Conservation (phyloP, 768 basidiomycete genomes). For the Neoboletus brunneissimus region DNA sequence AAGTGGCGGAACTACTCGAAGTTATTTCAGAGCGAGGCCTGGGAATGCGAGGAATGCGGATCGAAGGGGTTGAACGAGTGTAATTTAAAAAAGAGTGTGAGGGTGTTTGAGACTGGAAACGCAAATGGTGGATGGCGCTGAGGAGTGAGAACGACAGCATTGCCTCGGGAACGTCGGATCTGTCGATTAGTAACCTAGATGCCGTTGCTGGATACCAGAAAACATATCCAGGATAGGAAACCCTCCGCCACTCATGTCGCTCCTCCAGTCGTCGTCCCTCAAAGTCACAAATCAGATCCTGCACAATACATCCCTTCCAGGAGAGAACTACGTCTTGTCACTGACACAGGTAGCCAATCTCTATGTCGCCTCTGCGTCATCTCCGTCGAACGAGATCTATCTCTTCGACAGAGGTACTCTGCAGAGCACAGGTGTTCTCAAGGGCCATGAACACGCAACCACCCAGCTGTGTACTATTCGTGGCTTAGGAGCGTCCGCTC, state of each 20-base stretch:
- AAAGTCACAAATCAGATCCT: conserved; percentile 21
- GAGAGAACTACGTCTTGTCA: conserved; percentile 58
- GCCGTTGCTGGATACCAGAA: conserved; percentile 1
- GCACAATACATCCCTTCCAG: conserved; percentile 35
- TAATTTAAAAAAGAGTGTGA: conserved; percentile 29
- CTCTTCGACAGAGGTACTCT: conserved; percentile 62
- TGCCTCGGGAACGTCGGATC: conserved; percentile 8
- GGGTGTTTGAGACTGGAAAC: not conserved
- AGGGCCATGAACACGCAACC: conserved; percentile 57
- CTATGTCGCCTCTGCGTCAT: conserved; percentile 61
- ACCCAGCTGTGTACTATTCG: conserved; percentile 51
- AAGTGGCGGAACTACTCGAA: not conserved
- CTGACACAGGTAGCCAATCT: conserved; percentile 49
- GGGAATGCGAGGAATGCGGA: not conserved
- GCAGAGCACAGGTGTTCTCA: conserved; percentile 42
- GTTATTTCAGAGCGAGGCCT: conserved; percentile 8
- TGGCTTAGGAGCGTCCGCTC: conserved; percentile 39
- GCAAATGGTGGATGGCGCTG: not conserved
- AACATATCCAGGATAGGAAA: conserved; percentile 29
- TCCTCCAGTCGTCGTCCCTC: conserved; percentile 24
- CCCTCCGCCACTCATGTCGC: conserved; percentile 25
- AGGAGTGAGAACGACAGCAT: conserved; percentile 6
- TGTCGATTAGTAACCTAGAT: not conserved
- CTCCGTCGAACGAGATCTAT: conserved; percentile 61
- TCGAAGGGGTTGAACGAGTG: conserved; percentile 23